Evolutionary conservation across 257 asterid genomes (phyloP), one percentile per base, ranked within the genome.

Genomic region (Linderniella brevidens): DNA sequence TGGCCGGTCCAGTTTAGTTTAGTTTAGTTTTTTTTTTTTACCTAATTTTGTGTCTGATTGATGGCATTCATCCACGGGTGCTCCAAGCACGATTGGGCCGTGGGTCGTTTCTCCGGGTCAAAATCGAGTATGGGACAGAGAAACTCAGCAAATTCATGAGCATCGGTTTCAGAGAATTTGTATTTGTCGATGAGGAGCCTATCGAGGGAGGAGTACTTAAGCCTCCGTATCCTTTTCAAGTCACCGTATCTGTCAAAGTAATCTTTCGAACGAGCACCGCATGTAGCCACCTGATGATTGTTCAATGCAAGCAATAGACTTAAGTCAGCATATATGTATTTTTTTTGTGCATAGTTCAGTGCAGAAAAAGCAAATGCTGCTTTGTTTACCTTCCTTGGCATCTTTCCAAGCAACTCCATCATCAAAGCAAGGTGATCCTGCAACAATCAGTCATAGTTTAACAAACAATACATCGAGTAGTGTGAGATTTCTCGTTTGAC

Each of bases 381-480:
- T 40, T 29, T 56, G 54, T 58, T 55, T 55, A 88, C 98, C 96
- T 88, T 88, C 53, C 76, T 70, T 37, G 94, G 93, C 62, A 88
- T 88, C 82, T 80, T 88, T 29, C 96, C 98, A 43, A 88, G 96
- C 50, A 88, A 61, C 69, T 84, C 98, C 96, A 88, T 88, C 96
- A 88, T 88, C 69, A 78, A 58, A 50, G 98, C 98, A 45, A 88
- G 96, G 67, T 88, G 98, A 73, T 88, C 98, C 98, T 85, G 65
- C 53, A 60, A 40, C 20, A 4, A 8, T 11, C 17, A 25, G n/a
- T n/a, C n/a, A n/a, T n/a, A n/a, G n/a, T n/a, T n/a, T n/a, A n/a
- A n/a, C n/a, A n/a, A n/a, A n/a, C n/a, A n/a, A n/a, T n/a, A n/a
- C n/a, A n/a, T n/a, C n/a, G 15, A 35, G 37, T 17, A 50, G 19